Percentiles rank a stretch among this genome's conserved stretches.
These are phyloP conservation scores for Dendrobium nobile DNA, from an alignment of 106 monocot genomes.

Conservation along the genomic window DNA sequence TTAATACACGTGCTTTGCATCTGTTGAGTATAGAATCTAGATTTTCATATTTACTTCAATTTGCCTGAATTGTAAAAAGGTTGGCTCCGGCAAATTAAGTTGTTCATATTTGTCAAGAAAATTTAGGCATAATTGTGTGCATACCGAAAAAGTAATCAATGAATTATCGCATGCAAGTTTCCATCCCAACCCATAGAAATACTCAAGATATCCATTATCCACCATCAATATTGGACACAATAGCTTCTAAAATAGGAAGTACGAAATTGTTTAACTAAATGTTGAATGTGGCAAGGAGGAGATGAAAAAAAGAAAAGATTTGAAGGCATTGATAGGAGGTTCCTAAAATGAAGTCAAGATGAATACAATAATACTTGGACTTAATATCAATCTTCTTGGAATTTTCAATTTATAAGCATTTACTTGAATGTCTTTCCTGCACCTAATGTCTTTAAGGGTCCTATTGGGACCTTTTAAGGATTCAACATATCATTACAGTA, in stretches of 20 bases:
- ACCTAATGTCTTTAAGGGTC: neutral
- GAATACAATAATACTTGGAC: neutral
- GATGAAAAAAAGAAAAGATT: neutral
- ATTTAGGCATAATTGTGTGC: neutral
- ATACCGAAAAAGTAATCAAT: neutral
- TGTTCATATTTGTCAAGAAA: neutral
- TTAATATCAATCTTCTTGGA: neutral
- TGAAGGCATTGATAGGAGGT: neutral
- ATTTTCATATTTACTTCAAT: neutral
- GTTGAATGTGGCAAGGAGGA: neutral
- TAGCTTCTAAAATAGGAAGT: neutral
- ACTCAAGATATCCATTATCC: neutral
- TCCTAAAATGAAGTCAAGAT: neutral
- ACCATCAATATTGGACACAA: neutral
- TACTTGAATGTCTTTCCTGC: neutral
- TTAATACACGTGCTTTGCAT: neutral
- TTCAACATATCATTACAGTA: neutral
- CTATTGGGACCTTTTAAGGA: no score
- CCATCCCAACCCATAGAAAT: neutral
- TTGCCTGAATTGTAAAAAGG: neutral
- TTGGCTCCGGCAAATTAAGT: neutral
- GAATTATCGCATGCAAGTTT: neutral
- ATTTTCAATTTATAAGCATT: neutral
- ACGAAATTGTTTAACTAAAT: neutral
- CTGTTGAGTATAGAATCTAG: neutral